Base-by-base conservation (phyloP, 257 asterid genomes). In the Misopates orontium region DNA sequence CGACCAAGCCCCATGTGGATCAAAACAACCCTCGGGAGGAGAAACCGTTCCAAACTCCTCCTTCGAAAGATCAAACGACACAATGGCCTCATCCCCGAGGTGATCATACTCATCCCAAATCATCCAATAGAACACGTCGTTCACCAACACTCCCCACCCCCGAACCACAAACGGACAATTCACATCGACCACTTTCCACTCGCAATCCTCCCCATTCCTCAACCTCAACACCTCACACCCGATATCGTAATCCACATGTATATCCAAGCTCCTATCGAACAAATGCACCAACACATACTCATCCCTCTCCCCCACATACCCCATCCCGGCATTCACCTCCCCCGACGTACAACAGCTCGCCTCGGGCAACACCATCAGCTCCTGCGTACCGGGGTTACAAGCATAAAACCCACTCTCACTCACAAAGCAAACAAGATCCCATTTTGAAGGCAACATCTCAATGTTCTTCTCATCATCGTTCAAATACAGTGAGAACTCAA, bases 241-340 rank as follows among this genome's bases (percentile, higher is more conserved):
- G 28, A 77, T 73, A 71, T 75, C 86, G 45, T 75, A 80, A 70
- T 84, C 86, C 32, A 70, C 82, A 15, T 79, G 77, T 51, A 83
- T 18, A 66, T 78, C 84, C 79, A 83, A 60, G 55, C 89, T 80
- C 71, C 81, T 68, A 60, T 81, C 87, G 52, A 79, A 79, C 70
- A 79, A 73, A 75, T 82, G 87, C 79, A 84, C 80, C 70, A 84
- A 75, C 51, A 82, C 71, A 70, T 84, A 84, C 76, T 84, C 90
- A 63, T 77, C 73, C 44, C 52, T 78, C 63, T 71, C 84, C 70
- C 70, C 72, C n/a, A 72, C 51, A 64, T 79, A 84, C 42, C 87
- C 90, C 83, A 84, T 80, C 8, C 82, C 87, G 0, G 84, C 85
- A 71, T 74, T 82, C 41, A 77, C 84, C 71, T 82, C 85, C 13